Evolutionary conservation across 2,329 filamentous ascomycete genomes (phyloP), one percentile per base, ranked within the genome.

Genomic region (Colletotrichum navitas): DNA sequence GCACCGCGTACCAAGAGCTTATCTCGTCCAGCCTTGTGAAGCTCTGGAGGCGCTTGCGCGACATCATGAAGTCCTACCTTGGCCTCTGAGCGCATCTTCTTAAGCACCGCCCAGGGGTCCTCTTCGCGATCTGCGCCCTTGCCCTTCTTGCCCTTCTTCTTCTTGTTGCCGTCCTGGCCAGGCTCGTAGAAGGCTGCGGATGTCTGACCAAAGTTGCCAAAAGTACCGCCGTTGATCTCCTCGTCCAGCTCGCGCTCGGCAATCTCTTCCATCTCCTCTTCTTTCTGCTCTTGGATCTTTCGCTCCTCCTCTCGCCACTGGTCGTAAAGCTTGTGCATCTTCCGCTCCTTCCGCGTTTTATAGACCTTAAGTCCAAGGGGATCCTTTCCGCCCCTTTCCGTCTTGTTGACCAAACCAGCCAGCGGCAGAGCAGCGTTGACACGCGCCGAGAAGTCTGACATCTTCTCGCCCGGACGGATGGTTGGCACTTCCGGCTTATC

Each of bases 341-440:
- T 91, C 79, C 90, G 92, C 83, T 98, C 95, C 77, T 95, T 96
- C 80, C 91, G 92, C 7, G 95, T 98, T 63, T 89, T 87, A 74
- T 89, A 87, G 24, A 91, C 87, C 78, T 94, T 92, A 11, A 92
- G 77, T 0, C 92, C 90, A 43, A 88, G 81, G 8, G 90, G 87
- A 71, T 92, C 91, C 74, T 89, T 91, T 63, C 89, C 90, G 51
- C 86, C 83, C 75, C 86, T 90, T 11, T 86, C 81, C 0, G 86
- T 88, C 77, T 91, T 92, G 74, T 86, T 90, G 67, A 89, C 85
- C 11, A 98, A 85, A 0, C 91, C 91, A 10, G 90, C 85, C 0
- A 99, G 83, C 0, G 95, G 95, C 8, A 98, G 85, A 0, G 93
- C 91, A 60, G 93, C 92, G 78, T 98, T 92, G 8, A 99, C 96